A percentile compares a stretch with the other conserved stretches of the same genome.
Conservation (phyloP, 805 yeast genomes). For the Teunomyces aglyptinius region DNA sequence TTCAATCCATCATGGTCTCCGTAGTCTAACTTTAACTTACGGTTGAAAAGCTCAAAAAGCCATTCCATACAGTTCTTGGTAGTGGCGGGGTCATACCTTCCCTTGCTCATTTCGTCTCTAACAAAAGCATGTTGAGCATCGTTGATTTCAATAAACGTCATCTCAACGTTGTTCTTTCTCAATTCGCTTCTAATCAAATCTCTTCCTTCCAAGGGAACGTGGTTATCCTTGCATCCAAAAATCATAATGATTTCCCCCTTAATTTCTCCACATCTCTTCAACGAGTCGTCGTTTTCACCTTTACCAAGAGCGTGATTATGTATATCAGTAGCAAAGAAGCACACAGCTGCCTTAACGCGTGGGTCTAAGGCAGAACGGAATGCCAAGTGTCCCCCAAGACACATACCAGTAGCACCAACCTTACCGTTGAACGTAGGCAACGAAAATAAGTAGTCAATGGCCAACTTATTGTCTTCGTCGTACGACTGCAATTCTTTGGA, state of each 20-base stretch:
- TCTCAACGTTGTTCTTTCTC: constrained; percentile 56
- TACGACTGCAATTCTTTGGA: constrained; percentile 68
- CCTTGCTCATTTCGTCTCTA: constrained; percentile 75
- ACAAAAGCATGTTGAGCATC: constrained; percentile 86
- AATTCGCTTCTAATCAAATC: constrained; percentile 63
- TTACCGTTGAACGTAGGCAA: constrained; percentile 67
- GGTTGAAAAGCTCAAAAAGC: constrained; percentile 66
- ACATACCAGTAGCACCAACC: constrained; percentile 84
- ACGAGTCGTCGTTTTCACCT: constrained; percentile 64
- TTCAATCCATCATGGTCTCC: constrained; percentile 60
- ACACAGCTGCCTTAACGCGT: constrained; percentile 63
- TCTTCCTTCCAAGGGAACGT: constrained; percentile 76
- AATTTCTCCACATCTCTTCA: constrained; percentile 54
- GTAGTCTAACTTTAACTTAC: constrained; percentile 62
- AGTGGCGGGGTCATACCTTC: constrained; percentile 78
- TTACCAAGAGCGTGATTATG: constrained; percentile 66
- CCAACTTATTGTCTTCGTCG: constrained; percentile 68
- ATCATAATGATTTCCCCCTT: constrained; percentile 63
- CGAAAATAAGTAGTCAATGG: constrained; percentile 58
- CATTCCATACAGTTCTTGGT: constrained; percentile 67
- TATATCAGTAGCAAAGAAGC: constrained; percentile 80
- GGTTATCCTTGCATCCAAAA: constrained; percentile 77
- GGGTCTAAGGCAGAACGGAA: constrained; percentile 65
- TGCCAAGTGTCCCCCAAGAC: constrained; percentile 82
- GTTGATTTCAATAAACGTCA: constrained; percentile 70